Evolutionary conservation across 208 protist genomes (phyloP), one percentile per base, ranked within the genome.

Genomic region (Crithidia thermophila): DNA sequence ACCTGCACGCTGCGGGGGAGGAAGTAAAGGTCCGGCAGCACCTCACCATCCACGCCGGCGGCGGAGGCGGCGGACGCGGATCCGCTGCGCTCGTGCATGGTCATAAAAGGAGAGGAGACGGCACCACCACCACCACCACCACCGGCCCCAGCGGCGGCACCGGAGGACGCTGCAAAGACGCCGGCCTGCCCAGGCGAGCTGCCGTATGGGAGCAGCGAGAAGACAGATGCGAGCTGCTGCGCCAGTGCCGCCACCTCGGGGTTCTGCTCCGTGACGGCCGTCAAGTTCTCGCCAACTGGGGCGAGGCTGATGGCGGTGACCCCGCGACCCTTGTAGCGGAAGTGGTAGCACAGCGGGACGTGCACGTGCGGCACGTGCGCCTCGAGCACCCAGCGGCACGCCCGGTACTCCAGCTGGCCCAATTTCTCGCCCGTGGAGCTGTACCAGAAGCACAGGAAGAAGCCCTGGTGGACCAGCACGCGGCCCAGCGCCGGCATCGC

Each of bases 381-480:
- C 71, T 85, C 70, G 20, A 77, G 49, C 61, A 85, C 79, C 67
- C 75, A 78, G 6, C 73, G 79, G 8, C 63, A 85, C n/a, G 70
- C 61, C 16, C 79, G 69, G 58, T 71, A 71, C 79, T 85, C 79
- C 52, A 80, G 73, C 56, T 75, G 56, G 13, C 79, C 79, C 5
- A 81, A 28, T 49, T 72, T 67, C 62, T 85, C 79, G 14, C 79
- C 79, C 6, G 72, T 42, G 8, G 66, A 69, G 59, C 59, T 75
- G 57, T 75, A 50, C 79, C 79, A 85, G 60, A 85, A 79, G 49
- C 70, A 77, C 16, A 85, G 59, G 67, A 85, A 80, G 67, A 85
- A 85, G 56, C 79, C 79, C 11, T 75, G 52, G 31, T 67, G 50
- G 16, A 79, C 79, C 27, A 81, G 30, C 25, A 81, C 52, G 30